Conservation (phyloP, 257 asterid species). For the Penstemon barbatus region DNA sequence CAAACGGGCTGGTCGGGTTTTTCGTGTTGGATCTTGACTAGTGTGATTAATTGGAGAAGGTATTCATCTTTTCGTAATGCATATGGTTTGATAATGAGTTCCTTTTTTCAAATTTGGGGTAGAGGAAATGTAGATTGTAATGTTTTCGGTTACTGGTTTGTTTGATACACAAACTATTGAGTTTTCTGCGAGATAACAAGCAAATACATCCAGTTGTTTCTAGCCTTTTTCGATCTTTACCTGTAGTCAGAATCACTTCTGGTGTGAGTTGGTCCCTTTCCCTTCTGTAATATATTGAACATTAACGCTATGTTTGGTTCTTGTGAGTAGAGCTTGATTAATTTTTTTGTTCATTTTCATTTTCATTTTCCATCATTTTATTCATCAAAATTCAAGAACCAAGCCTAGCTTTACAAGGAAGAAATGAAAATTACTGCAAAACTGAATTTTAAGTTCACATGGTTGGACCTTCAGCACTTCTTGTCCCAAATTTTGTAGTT, state of each 20-base stretch:
- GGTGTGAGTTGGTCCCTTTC: background rate
- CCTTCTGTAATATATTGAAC: background rate
- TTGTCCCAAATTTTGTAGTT: too few species aligned
- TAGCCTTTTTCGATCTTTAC: constrained; percentile 37
- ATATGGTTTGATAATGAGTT: constrained; percentile 41
- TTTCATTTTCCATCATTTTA: too few species aligned
- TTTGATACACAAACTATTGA: constrained; percentile 43
- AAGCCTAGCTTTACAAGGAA: too few species aligned
- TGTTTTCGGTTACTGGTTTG: constrained; percentile 34
- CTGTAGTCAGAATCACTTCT: constrained; percentile 28
- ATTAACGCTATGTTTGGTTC: background rate
- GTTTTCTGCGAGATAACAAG: constrained; percentile 36
- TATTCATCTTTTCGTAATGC: constrained; percentile 37
- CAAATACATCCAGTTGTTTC: constrained; percentile 42
- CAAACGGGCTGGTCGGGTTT: constrained; percentile 33
- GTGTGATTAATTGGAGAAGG: constrained; percentile 32
- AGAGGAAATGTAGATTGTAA: constrained; percentile 27
- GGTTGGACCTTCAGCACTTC: background rate
- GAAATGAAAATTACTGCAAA: background rate
- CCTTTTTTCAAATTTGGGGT: background rate
- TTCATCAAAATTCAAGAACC: too few species aligned
- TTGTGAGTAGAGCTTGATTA: too few species aligned
- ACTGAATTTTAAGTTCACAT: background rate
- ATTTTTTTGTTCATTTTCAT: too few species aligned
- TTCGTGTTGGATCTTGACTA: constrained; percentile 33